These are phyloP conservation scores for Diaporthe batatas DNA, from an alignment of 2,329 filamentous ascomycete genomes.

Conservation along the genomic window DNA sequence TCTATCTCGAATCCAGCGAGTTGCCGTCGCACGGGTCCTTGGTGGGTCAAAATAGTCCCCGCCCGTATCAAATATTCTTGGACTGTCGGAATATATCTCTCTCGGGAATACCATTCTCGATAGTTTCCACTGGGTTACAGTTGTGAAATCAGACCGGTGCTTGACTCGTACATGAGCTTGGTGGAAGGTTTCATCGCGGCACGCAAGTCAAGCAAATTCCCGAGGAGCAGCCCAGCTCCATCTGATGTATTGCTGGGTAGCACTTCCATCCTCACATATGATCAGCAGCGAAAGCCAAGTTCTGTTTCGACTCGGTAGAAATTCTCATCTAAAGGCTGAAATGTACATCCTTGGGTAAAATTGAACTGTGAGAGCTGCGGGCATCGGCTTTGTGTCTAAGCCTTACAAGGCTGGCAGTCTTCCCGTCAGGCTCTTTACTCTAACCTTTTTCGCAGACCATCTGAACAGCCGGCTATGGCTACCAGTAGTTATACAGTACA, in stretches of 20 bases:
- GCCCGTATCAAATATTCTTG: neutral
- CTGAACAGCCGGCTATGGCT: neutral
- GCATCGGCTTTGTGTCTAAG: neutral
- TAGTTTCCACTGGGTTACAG: neutral
- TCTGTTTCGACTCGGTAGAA: neutral
- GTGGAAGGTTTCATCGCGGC: neutral
- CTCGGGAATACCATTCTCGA: neutral
- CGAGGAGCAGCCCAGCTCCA: neutral
- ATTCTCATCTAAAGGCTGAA: neutral
- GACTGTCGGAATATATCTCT: neutral
- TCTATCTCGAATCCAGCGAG: no score
- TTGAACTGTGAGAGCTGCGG: neutral
- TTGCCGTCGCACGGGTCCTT: neutral
- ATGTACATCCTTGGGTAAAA: neutral
- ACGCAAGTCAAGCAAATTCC: neutral
- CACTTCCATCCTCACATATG: neutral
- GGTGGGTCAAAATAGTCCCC: neutral
- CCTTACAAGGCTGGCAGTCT: neutral
- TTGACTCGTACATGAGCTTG: constrained; percentile 25
- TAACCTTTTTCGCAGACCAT: neutral
- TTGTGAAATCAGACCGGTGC: neutral
- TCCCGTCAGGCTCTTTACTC: neutral
- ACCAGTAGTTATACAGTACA: no score
- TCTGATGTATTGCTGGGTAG: neutral
- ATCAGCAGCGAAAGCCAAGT: neutral